phyloP scores from a whole-genome alignment of 2,329 filamentous ascomycete species.

The Cladorrhinum sp. region DNA sequence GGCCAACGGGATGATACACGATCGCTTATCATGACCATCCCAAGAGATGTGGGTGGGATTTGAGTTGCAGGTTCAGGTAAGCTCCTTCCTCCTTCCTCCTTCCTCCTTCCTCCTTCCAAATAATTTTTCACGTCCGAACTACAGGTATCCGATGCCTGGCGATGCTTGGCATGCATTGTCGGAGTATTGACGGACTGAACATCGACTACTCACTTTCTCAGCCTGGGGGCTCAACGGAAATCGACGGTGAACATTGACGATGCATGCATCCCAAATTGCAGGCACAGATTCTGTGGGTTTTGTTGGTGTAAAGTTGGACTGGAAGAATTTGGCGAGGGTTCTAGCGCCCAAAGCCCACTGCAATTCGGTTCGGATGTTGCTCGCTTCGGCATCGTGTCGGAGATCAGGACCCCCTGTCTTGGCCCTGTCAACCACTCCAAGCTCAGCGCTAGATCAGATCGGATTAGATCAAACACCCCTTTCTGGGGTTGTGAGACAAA shows the following conservation, averaged over 20 bases:
- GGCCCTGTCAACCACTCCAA: constrained; percentile 24
- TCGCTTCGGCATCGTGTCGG: constrained; percentile 24
- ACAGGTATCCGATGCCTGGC: too few relatives aligned
- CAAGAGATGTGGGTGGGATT: neutral
- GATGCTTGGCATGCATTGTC: too few relatives aligned
- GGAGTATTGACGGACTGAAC: too few relatives aligned
- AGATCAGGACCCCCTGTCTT: constrained; percentile 12
- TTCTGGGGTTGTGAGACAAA: constrained; percentile 24
- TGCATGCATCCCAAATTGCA: neutral
- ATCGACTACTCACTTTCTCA: neutral
- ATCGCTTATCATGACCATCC: neutral
- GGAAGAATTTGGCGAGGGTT: neutral
- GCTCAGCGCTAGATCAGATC: constrained; percentile 23
- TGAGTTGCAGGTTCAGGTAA: neutral
- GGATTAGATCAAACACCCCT: constrained; percentile 24
- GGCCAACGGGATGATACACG: neutral
- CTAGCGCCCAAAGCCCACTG: neutral
- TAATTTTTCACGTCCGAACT: too few relatives aligned
- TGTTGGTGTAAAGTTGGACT: neutral
- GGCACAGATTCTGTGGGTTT: neutral
- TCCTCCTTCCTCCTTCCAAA: neutral
- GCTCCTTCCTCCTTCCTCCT: too few relatives aligned
- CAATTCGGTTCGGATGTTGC: constrained; percentile 21
- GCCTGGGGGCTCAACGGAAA: neutral
- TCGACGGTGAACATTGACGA: neutral